These are phyloP conservation scores for Phytopythium montanum DNA, from an alignment of 352 stramenopile genomes.

Conservation along the genomic window DNA sequence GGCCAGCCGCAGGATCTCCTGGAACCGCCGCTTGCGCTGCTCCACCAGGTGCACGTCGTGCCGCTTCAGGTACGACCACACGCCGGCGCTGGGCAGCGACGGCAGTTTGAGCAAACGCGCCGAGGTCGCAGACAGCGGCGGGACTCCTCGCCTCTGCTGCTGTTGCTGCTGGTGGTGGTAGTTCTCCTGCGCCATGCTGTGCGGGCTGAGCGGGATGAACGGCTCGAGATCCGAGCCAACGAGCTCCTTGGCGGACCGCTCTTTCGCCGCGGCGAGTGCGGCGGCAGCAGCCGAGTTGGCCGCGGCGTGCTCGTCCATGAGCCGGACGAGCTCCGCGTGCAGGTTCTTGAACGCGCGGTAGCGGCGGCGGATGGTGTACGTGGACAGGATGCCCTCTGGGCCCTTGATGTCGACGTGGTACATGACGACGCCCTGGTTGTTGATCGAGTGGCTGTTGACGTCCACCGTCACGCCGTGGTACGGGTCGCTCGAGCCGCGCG, in stretches of 20 bases:
- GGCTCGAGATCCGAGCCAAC: constrained; percentile 13
- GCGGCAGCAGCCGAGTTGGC: constrained; percentile 19
- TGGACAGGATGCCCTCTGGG: constrained; percentile 65
- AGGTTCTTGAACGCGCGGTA: constrained; percentile 82
- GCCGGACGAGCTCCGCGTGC: constrained; percentile 53
- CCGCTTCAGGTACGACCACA: constrained; percentile 82
- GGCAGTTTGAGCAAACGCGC: constrained; percentile 52
- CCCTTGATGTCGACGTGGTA: constrained; percentile 88
- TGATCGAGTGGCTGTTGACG: constrained; percentile 69
- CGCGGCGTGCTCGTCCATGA: constrained; percentile 52
- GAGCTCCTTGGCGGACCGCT: constrained; percentile 11
- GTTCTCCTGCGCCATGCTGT: constrained; percentile 29
- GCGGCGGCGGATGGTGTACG: constrained; percentile 81
- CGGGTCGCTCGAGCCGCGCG: constrained; percentile 34
- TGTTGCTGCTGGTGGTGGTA: background rate
- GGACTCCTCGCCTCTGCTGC: constrained; percentile 11
- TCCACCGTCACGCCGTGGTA: constrained; percentile 72
- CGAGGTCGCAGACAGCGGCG: constrained; percentile 36
- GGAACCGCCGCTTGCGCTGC: constrained; percentile 76
- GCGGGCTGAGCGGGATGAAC: constrained; percentile 41
- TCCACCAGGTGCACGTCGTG: constrained; percentile 78
- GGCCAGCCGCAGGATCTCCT: constrained; percentile 76
- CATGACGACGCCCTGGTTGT: constrained; percentile 80
- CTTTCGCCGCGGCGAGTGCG: constrained; percentile 5
- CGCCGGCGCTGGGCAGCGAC: constrained; percentile 58